Conservation (phyloP, 2,329 filamentous ascomycete genomes). For the Xylariaceae sp. region DNA sequence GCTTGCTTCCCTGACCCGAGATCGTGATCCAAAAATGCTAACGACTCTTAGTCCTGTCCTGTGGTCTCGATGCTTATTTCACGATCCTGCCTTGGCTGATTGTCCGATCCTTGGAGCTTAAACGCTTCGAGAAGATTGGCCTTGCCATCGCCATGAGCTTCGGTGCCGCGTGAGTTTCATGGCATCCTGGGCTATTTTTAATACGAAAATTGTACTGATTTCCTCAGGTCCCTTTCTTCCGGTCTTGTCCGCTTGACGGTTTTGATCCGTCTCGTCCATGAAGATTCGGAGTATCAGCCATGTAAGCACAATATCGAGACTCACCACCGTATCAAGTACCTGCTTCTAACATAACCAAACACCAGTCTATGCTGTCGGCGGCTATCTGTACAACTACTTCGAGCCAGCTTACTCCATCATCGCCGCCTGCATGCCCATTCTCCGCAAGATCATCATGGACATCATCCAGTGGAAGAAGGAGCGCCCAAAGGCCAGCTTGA, state of each 20-base stretch:
- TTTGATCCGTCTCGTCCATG: slow-evolving; percentile 2
- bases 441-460: slow-evolving; percentile 18
- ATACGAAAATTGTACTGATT: not conserved
- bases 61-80: slow-evolving; percentile 18
- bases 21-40: not conserved
- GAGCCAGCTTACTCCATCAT: slow-evolving; percentile 18
- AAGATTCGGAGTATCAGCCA: slow-evolving; percentile 5
- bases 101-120: slow-evolving; percentile 16
- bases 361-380: slow-evolving; percentile 16
- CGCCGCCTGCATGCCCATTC: slow-evolving; percentile 19
- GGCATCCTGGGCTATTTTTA: not conserved
- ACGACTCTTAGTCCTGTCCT: slow-evolving; percentile 17
- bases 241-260: slow-evolving; percentile 13
- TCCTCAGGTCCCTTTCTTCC: slow-evolving; percentile 11
- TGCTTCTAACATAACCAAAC: slow-evolving; percentile 2
- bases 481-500: too few species aligned
- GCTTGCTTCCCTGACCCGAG: not conserved
- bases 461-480: slow-evolving; percentile 12
- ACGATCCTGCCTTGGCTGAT: slow-evolving; percentile 21
- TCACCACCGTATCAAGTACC: not conserved
- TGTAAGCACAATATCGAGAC: slow-evolving; percentile 5
- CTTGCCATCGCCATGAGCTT: slow-evolving; percentile 22
- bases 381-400: slow-evolving; percentile 20
- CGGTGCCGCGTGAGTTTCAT: slow-evolving; percentile 16
- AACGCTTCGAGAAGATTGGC: slow-evolving; percentile 20